Conservation (phyloP, 2,329 filamentous ascomycete species). For the Xylariaceae sp. region DNA sequence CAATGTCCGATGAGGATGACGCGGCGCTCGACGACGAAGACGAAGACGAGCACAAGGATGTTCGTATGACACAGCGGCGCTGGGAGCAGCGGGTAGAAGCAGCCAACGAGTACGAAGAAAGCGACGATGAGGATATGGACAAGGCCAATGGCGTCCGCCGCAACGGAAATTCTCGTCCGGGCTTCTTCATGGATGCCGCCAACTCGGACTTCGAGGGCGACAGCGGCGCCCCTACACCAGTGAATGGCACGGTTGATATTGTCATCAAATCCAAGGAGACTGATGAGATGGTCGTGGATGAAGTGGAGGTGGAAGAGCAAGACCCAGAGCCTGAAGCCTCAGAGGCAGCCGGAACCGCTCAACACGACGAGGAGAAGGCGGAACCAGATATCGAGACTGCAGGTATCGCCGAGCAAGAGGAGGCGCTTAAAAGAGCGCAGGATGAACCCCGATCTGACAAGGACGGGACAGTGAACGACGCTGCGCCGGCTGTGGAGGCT, state of each 20-base stretch:
- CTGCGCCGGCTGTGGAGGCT: conserved; percentile 4
- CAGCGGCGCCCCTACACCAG: conserved; percentile 30
- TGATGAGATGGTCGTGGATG: conserved; percentile 34
- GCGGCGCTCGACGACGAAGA: conserved; percentile 63
- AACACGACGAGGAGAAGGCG: conserved; percentile 14
- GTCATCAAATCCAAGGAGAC: conserved; percentile 28
- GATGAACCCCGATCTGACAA: conserved; percentile 28
- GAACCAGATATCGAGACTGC: conserved; percentile 12
- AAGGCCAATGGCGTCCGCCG: conserved; percentile 60
- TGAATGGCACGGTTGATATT: conserved; percentile 26
- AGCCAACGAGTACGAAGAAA: conserved; percentile 77
- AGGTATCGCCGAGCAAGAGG: conserved; percentile 17
- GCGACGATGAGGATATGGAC: conserved; percentile 79
- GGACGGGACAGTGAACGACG: conserved; percentile 10
- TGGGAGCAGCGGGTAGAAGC: conserved; percentile 74
- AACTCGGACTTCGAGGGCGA: conserved; percentile 38
- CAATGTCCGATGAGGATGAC: conserved; percentile 60
- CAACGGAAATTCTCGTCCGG: conserved; percentile 40
- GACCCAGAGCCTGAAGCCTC: conserved; percentile 8
- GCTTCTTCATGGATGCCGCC: conserved; percentile 46
- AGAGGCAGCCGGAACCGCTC: conserved; percentile 27
- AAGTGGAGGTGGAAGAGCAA: conserved; percentile 15
- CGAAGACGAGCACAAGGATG: conserved; percentile 79
- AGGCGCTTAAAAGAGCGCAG: conserved; percentile 13
- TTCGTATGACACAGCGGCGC: conserved; percentile 69